Conservation (phyloP, 805 yeast species). For the Schwanniomyces sp. region DNA sequence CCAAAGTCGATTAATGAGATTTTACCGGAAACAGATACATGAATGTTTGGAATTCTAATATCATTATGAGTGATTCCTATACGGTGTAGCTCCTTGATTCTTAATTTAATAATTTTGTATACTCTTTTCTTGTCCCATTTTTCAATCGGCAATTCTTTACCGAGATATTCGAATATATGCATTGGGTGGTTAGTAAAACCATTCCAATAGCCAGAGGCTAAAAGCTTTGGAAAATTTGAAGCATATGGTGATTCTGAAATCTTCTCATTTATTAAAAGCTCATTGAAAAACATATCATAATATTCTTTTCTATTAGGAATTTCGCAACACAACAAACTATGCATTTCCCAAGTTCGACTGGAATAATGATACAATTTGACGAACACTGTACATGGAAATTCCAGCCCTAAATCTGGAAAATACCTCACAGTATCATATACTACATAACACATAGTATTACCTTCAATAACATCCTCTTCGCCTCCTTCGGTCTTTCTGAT, state of each 20-base stretch:
- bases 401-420: background rate
- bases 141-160: background rate
- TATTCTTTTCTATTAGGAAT: background rate
- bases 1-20: slow-evolving; percentile 1
- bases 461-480: background rate
- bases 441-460: background rate
- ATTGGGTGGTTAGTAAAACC: slow-evolving; percentile 1
- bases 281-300: slow-evolving; percentile 3
- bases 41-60: background rate
- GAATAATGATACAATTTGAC: slow-evolving; percentile 3
- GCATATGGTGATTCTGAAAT: slow-evolving; percentile 1
- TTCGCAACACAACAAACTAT: background rate
- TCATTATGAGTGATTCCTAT: background rate
- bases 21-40: background rate
- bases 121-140: background rate
- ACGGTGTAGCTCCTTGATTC: slow-evolving; percentile 1
- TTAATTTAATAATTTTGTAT: background rate
- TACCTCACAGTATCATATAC: background rate
- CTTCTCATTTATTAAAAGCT: slow-evolving; percentile 1
- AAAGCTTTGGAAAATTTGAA: slow-evolving; percentile 2
- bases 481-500: too few relatives aligned
- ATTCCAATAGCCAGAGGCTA: slow-evolving; percentile 3
- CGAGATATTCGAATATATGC: slow-evolving; percentile 4
- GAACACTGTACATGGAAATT: background rate
- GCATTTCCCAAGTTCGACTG: background rate